Evolutionary conservation across 345 rosid genomes (phyloP), one percentile per base, ranked within the genome.

Genomic region (Arabidopsis arenosa): DNA sequence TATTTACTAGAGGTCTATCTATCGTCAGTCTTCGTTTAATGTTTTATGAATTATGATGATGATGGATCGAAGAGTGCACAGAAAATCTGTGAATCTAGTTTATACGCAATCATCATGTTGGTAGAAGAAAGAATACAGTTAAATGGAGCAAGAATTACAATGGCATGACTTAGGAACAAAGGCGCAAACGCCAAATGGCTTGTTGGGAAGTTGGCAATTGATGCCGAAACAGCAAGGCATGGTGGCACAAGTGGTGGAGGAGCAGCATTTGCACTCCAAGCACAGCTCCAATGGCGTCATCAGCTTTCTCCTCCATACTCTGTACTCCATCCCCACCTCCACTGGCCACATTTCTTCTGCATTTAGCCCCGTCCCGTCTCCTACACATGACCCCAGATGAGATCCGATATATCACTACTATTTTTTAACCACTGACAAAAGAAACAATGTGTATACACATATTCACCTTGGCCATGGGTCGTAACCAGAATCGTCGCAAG

Each of bases 121-220:
- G 66, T 40, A 41, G 66, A 40, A 40, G 35, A 40, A 23, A 62
- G 18, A 63, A 63, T 40, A 63, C 1, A 43, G 67, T 63, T 51
- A 66, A 52, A 11, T 66, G 60, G 71, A 51, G 49, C 72, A 67
- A 14, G 72, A 37, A 52, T 23, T 39, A 52, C 73, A 88, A 70
- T 79, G 80, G 73, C 96, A 90, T 44, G 87, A 63, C 82, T 83
- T 86, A 14, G 96, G 96, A n/a, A 86, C 87, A 35, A 90, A 90
- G 32, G 96, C 96, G 72, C 96, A 90, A 15, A 88, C 92, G 55
- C 92, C 96, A 51, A 67, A 85, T 48, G 96, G 93, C 85, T 90
- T 88, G 71, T 85, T 85, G 2, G 93, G 96, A 74, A 90, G 90
- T 40, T 82, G 85, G 75, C 90, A 90, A 68, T 88, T 79, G 47